phyloP scores from a whole-genome alignment of 2,329 filamentous ascomycete species.

The Talaromyces sp. region DNA sequence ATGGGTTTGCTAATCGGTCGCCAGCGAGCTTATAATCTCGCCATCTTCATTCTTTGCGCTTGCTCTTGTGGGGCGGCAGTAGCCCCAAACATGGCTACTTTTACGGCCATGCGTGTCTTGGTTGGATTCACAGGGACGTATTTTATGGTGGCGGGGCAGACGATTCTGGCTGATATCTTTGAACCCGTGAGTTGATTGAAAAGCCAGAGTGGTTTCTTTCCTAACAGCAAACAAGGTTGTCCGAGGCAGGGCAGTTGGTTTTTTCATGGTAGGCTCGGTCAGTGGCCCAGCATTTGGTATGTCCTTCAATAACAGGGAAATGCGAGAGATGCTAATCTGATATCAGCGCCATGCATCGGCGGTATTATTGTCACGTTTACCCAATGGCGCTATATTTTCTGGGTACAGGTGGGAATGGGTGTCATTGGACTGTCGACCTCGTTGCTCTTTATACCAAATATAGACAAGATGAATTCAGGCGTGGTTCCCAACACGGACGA shows the following conservation, averaged over 20 bases:
- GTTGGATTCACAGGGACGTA: slow-evolving; percentile 33
- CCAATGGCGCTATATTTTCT: slow-evolving; percentile 72
- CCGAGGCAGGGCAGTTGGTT: slow-evolving; percentile 40
- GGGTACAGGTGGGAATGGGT: slow-evolving; percentile 67
- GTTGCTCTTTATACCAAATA: slow-evolving; percentile 64
- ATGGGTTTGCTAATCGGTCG: slow-evolving; percentile 23
- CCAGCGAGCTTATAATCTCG: slow-evolving; percentile 26
- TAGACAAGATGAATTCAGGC: slow-evolving; percentile 53
- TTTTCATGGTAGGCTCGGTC: slow-evolving; percentile 40
- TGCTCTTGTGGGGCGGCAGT: slow-evolving; percentile 29
- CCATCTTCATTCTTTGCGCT: slow-evolving; percentile 27
- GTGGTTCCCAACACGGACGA: slow-evolving; percentile 38
- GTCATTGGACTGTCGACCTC: slow-evolving; percentile 56
- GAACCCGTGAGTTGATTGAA: slow-evolving; percentile 22
- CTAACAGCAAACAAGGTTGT: slow-evolving; percentile 22
- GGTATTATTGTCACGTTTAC: slow-evolving; percentile 73
- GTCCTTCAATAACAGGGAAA: neutral
- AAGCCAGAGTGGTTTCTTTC: neutral
- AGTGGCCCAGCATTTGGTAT: slow-evolving; percentile 39
- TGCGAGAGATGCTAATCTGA: neutral
- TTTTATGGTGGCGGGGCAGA: slow-evolving; percentile 37
- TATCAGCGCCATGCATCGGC: slow-evolving; percentile 52
- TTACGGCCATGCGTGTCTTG: slow-evolving; percentile 31
- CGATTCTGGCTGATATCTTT: slow-evolving; percentile 35
- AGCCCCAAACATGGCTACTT: slow-evolving; percentile 27